These are phyloP conservation scores for Blastobotrys capitulatus DNA, from an alignment of 1,139 yeast species.

Conservation along the genomic window DNA sequence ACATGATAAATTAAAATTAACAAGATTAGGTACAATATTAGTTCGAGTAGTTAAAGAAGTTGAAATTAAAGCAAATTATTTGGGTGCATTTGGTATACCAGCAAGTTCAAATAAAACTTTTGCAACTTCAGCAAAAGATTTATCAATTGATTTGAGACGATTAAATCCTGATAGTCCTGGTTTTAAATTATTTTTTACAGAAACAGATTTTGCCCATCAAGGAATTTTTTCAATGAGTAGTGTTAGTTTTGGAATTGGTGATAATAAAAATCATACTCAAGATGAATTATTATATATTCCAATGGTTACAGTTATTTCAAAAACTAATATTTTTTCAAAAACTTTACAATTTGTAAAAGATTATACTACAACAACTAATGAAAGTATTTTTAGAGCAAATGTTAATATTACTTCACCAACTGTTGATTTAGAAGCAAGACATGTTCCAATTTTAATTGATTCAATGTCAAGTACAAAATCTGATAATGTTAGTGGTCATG, in stretches of 20 bases:
- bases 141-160: conserved; percentile 35
- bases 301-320: conserved; percentile 33
- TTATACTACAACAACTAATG: conserved; percentile 23
- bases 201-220: conserved; percentile 37
- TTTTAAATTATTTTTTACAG: conserved; percentile 34
- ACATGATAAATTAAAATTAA: conserved; percentile 21
- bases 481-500: conserved; percentile 5
- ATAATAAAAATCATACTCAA: conserved; percentile 18
- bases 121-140: conserved; percentile 33
- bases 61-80: conserved; percentile 29
- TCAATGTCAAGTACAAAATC: conserved; percentile 5
- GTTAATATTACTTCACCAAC: conserved; percentile 37
- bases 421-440: conserved; percentile 33
- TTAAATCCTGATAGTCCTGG: conserved; percentile 37
- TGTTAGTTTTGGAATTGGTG: conserved; percentile 30
- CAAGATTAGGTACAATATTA: conserved; percentile 27
- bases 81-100: conserved; percentile 23
- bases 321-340: conserved; percentile 35
- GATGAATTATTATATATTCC: conserved; percentile 39
- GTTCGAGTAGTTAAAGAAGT: conserved; percentile 35
- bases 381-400: conserved; percentile 30
- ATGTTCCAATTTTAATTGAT: conserved; percentile 28
- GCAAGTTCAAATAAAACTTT: conserved; percentile 14
- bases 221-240: conserved; percentile 36
- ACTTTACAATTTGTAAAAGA: conserved; percentile 31